A percentile compares a stretch with the other conserved stretches of the same genome.
Conservation (phyloP, 2,329 filamentous ascomycete genomes). For the Mollisiaceae sp. region DNA sequence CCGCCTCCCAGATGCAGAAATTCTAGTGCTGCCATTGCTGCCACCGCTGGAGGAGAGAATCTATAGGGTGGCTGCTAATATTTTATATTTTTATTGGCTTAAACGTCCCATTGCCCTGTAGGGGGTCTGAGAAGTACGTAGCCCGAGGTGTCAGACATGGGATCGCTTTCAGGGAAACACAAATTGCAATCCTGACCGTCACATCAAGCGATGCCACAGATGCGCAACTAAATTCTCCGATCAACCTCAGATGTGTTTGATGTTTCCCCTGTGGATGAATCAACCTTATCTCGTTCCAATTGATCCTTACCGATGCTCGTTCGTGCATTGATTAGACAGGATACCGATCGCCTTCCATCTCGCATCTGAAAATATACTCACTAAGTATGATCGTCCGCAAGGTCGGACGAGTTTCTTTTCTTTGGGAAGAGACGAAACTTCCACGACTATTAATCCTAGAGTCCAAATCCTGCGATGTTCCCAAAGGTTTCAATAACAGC, state of each 20-base stretch:
- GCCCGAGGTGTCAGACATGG: too few species aligned
- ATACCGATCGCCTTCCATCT: slow-evolving; percentile 20
- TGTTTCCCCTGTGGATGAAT: slow-evolving; percentile 14
- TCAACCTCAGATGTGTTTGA: slow-evolving; percentile 25
- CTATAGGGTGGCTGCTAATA: too few species aligned
- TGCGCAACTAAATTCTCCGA: slow-evolving; percentile 26
- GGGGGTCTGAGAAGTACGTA: too few species aligned
- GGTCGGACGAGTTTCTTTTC: slow-evolving; percentile 20
- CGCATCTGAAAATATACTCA: slow-evolving; percentile 23
- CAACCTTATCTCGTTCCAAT: slow-evolving; percentile 12
- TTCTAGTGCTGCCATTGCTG: too few species aligned
- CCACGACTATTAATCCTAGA: slow-evolving; percentile 18
- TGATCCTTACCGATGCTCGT: slow-evolving; percentile 23
- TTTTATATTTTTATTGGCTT: too few species aligned
- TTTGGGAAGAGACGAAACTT: slow-evolving; percentile 23
- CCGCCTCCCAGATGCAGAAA: too few species aligned
- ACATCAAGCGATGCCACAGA: too few species aligned
- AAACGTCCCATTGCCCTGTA: too few species aligned
- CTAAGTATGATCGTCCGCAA: slow-evolving; percentile 23
- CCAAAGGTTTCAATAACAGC: slow-evolving; percentile 23
- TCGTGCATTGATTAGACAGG: slow-evolving; percentile 23
- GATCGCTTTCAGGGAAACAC: too few species aligned
- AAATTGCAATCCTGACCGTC: too few species aligned
- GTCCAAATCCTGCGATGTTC: slow-evolving; percentile 21
- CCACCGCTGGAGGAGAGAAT: too few species aligned